A percentile compares a stretch with the other conserved stretches of the same genome.
Conservation (phyloP, 306 rosid genomes). For the Trifolium subterraneum region DNA sequence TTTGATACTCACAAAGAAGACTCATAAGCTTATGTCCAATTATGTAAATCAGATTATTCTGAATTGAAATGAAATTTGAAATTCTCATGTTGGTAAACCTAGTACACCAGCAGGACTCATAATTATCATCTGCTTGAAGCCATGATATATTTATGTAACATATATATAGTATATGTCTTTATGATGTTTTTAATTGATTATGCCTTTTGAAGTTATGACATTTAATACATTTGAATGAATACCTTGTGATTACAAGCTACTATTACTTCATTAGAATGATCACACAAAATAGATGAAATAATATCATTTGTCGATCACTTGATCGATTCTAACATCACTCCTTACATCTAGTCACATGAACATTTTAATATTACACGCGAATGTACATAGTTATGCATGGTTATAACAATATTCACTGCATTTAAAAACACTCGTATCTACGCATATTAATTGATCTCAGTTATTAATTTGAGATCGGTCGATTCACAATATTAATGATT, state of each 20-base stretch:
- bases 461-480: not conserved
- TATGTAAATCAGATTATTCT: conserved; percentile 36
- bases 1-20: conserved; percentile 10
- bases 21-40: conserved; percentile 22
- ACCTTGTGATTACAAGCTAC: too few species aligned
- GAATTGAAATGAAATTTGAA: conserved; percentile 7
- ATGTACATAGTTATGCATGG: not conserved
- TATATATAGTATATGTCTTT: too few species aligned
- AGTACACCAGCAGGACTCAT: not conserved
- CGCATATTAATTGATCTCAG: not conserved
- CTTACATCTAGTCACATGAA: not conserved
- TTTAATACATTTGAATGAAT: too few species aligned
- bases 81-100: not conserved
- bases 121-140: not conserved
- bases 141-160: not conserved
- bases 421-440: not conserved
- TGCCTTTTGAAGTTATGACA: not conserved
- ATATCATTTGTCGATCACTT: not conserved
- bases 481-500: too few species aligned
- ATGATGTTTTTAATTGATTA: not conserved
- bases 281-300: not conserved
- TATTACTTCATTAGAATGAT: too few species aligned
- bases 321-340: not conserved
- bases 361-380: too few species aligned
- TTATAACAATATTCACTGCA: not conserved